Conservation (phyloP, 129 eudicot genomes). For the Arctium lappa region DNA sequence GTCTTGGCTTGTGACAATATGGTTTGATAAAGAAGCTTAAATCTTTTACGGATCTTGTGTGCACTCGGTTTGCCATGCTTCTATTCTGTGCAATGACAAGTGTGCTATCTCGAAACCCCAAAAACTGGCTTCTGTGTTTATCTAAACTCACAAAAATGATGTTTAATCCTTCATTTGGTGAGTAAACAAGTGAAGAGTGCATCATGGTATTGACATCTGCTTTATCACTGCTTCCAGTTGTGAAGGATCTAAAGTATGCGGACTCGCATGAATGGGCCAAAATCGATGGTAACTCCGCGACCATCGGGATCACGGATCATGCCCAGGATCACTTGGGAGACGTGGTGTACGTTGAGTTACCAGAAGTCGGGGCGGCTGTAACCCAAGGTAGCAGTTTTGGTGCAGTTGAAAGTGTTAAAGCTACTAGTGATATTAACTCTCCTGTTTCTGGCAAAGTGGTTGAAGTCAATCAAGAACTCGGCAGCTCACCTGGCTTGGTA, state of each 20-base stretch:
- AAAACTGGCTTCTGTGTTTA: background rate
- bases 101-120: no score
- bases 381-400: constrained; percentile 71
- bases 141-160: background rate
- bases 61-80: no score
- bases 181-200: background rate
- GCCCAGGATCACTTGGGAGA: constrained; percentile 95
- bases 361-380: constrained; percentile 54
- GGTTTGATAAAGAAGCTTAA: no score
- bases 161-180: background rate
- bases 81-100: no score
- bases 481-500: constrained; percentile 70
- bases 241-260: constrained; percentile 69
- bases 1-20: no score
- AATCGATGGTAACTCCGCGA: constrained; percentile 66
- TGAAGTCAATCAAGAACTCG: constrained; percentile 68
- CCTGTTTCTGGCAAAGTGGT: constrained; percentile 86
- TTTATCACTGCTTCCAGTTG: constrained; percentile 39
- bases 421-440: constrained; percentile 86
- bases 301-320: constrained; percentile 86
- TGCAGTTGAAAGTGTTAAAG: constrained; percentile 91
- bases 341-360: constrained; percentile 84
- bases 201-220: background rate
- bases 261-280: constrained; percentile 96
- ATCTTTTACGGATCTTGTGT: no score